These are phyloP conservation scores for Podaxis sp. DNA, from an alignment of 768 basidiomycete genomes.

Conservation along the genomic window DNA sequence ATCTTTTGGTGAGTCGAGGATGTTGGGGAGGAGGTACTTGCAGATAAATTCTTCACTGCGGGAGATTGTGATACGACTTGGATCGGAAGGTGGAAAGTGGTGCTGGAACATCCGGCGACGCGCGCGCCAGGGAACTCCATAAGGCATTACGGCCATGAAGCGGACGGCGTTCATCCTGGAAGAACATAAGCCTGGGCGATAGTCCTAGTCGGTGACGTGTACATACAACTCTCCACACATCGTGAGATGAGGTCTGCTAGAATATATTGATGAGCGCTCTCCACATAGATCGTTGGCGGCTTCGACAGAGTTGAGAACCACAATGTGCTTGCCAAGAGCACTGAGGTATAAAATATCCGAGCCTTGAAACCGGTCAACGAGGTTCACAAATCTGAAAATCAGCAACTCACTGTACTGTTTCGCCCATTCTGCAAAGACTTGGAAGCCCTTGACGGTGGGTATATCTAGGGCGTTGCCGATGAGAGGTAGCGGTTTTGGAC, in stretches of 20 bases:
- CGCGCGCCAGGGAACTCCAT: constrained; percentile 39
- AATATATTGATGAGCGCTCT: constrained; percentile 2
- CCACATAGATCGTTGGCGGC: constrained; percentile 11
- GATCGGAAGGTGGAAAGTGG: constrained; percentile 36
- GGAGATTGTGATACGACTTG: neutral
- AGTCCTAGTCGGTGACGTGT: neutral
- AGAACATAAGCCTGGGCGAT: neutral
- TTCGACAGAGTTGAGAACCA: constrained; percentile 18
- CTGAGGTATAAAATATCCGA: constrained; percentile 17
- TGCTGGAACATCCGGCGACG: constrained; percentile 41
- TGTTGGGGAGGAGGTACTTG: constrained; percentile 11
- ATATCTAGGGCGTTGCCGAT: constrained; percentile 24
- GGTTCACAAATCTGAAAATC: no score
- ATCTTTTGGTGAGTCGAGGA: constrained; percentile 15
- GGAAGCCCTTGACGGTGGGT: constrained; percentile 12
- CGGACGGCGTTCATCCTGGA: constrained; percentile 42
- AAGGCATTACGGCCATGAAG: constrained; percentile 38
- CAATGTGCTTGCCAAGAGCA: constrained; percentile 16
- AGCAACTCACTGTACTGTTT: constrained; percentile 20
- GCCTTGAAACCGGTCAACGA: neutral
- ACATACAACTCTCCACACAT: constrained; percentile 9
- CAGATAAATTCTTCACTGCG: constrained; percentile 12
- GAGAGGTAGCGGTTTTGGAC: constrained; percentile 20
- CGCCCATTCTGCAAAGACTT: constrained; percentile 19
- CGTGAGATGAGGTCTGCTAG: neutral